Evolutionary conservation across 2,329 filamentous ascomycete species (phyloP).

Genomic region (Colletotrichum incanum): DNA sequence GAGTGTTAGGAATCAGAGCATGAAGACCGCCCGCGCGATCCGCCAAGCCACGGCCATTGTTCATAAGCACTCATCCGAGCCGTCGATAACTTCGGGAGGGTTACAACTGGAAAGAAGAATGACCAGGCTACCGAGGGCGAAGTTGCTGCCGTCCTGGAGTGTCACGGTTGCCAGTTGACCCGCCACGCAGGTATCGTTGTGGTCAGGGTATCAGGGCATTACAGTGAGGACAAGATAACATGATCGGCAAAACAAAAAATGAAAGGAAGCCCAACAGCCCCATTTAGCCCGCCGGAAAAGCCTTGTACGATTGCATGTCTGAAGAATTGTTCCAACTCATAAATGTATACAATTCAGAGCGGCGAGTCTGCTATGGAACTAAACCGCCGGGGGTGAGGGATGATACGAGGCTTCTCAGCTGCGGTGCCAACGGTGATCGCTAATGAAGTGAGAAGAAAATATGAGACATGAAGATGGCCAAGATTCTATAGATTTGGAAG

Average conservation of each 20-base stretch:
- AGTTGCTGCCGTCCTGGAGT: background rate
- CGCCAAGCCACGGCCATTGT: too few relatives aligned
- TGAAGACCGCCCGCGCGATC: too few relatives aligned
- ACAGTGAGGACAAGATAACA: background rate
- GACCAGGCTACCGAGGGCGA: background rate
- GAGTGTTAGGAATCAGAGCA: too few relatives aligned
- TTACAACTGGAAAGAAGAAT: background rate
- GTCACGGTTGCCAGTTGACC: background rate
- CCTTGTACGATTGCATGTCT: background rate
- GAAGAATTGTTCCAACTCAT: background rate
- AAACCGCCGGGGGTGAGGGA: background rate
- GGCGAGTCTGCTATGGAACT: background rate
- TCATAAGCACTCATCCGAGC: too few relatives aligned
- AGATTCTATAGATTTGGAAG: background rate
- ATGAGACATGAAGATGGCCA: too few relatives aligned
- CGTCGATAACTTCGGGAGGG: too few relatives aligned
- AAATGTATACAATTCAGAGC: background rate
- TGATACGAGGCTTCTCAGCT: background rate
- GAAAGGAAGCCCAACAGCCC: background rate
- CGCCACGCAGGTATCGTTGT: background rate
- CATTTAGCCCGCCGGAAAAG: background rate
- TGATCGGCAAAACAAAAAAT: background rate
- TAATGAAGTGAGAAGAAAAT: too few relatives aligned
- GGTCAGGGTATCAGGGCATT: background rate
- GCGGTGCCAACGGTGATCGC: background rate